Percentiles rank a stretch among this genome's conserved stretches.
Conservation (phyloP, 805 yeast species). For the Metschnikowia colocasiae region DNA sequence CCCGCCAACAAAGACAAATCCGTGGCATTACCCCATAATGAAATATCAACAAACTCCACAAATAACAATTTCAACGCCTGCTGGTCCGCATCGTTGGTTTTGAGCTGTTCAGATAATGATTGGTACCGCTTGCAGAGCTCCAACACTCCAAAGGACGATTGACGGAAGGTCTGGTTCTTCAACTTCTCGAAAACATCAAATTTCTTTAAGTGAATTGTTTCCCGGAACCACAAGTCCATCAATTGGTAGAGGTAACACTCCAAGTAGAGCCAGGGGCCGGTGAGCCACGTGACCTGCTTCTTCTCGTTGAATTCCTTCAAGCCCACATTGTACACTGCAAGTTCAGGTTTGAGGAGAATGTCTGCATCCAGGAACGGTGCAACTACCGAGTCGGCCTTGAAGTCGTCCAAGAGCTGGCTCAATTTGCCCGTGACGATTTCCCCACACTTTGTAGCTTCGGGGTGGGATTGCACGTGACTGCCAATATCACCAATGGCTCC, state of each 20-base stretch:
- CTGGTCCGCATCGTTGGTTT: conserved; percentile 21
- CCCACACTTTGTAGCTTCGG: conserved; percentile 45
- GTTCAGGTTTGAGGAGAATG: conserved; percentile 45
- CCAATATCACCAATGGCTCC: conserved; percentile 64
- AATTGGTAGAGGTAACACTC: conserved; percentile 83
- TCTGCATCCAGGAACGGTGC: conserved; percentile 24
- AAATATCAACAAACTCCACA: conserved; percentile 79
- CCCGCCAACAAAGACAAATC: conserved; percentile 87
- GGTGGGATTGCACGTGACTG: conserved; percentile 15
- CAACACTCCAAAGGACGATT: conserved; percentile 71
- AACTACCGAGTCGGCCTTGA: conserved; percentile 37
- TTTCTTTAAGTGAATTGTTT: conserved; percentile 10
- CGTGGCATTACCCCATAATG: conserved; percentile 98
- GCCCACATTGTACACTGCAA: conserved; percentile 58
- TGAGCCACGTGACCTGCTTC: conserved; percentile 57
- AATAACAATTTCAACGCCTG: conserved; percentile 57
- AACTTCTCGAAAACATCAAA: conserved; percentile 73
- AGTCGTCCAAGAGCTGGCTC: conserved; percentile 39
- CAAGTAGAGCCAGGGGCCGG: conserved; percentile 86
- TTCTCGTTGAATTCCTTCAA: conserved; percentile 30
- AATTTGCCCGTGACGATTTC: conserved; percentile 41
- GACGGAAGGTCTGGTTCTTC: conserved; percentile 70
- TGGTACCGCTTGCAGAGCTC: conserved; percentile 67
- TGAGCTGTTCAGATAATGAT: conserved; percentile 34
- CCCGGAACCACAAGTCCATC: conserved; percentile 48